Conservation (phyloP, 495 filamentous ascomycete genomes). For the Neurospora sp. region DNA sequence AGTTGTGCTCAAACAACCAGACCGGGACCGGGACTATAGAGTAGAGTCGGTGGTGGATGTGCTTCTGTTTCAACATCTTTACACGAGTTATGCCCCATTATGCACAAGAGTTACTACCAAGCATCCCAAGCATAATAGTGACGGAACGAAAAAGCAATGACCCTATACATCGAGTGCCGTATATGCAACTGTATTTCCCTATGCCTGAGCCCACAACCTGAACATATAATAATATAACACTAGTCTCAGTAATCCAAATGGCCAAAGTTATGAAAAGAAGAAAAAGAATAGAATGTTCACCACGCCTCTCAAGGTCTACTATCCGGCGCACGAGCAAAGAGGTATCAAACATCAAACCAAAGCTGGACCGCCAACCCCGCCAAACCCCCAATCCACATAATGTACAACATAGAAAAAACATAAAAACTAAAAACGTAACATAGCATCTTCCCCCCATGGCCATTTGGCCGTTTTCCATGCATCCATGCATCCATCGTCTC, state of each 20-base stretch:
- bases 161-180: not conserved
- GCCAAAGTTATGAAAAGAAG: not conserved
- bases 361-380: not conserved
- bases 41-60: not conserved
- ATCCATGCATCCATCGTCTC: not conserved
- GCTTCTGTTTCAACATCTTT: not conserved
- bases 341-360: conserved; percentile 1
- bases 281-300: not conserved
- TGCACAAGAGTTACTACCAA: not conserved
- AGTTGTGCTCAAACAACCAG: not conserved
- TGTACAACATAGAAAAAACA: not conserved
- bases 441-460: not conserved
- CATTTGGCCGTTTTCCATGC: not conserved
- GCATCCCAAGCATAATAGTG: not conserved
- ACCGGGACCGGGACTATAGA: not conserved
- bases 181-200: not conserved
- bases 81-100: not conserved
- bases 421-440: not conserved
- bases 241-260: not conserved
- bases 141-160: not conserved
- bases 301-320: not conserved
- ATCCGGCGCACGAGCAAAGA: not conserved
- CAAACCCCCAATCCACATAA: not conserved
- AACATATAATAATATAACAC: not conserved
- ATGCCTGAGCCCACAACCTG: not conserved